phyloP scores from a whole-genome alignment of 2,329 filamentous ascomycete genomes.

The Aspergillus hortae region DNA sequence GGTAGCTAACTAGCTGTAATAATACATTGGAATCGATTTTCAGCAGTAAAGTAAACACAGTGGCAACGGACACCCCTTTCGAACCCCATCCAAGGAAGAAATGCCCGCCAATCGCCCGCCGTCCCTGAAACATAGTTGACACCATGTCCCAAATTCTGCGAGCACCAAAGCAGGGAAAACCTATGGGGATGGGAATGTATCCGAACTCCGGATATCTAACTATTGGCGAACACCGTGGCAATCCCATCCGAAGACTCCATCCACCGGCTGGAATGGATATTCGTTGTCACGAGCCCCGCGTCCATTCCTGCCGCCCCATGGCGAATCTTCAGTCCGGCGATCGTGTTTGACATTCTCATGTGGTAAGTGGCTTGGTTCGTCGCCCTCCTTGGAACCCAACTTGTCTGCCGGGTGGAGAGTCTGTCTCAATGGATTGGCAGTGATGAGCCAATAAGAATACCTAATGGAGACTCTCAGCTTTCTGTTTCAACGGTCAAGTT shows the following conservation, averaged over 20 bases:
- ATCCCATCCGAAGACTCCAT: not conserved
- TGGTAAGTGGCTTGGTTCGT: too few species aligned
- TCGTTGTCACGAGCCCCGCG: conserved; percentile 2
- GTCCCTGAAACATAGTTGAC: not conserved
- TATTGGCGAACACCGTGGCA: not conserved
- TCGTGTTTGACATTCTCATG: not conserved
- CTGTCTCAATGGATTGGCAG: too few species aligned
- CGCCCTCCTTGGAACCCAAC: too few species aligned
- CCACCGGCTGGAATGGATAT: conserved; percentile 1
- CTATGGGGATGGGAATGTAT: too few species aligned
- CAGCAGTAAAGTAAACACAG: too few species aligned
- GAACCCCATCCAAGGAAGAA: not conserved
- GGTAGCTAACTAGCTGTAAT: too few species aligned
- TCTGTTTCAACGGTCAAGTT: not conserved
- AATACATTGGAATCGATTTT: too few species aligned
- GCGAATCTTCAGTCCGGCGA: not conserved
- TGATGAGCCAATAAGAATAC: too few species aligned
- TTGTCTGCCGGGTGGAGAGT: too few species aligned
- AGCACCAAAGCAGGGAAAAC: too few species aligned
- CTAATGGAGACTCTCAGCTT: not conserved
- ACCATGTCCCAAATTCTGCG: not conserved
- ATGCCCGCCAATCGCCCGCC: not conserved
- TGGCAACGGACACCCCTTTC: too few species aligned
- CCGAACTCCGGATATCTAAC: not conserved
- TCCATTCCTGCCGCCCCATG: not conserved